phyloP scores from a whole-genome alignment of 495 filamentous ascomycete species.

The Xylaria cubensis region DNA sequence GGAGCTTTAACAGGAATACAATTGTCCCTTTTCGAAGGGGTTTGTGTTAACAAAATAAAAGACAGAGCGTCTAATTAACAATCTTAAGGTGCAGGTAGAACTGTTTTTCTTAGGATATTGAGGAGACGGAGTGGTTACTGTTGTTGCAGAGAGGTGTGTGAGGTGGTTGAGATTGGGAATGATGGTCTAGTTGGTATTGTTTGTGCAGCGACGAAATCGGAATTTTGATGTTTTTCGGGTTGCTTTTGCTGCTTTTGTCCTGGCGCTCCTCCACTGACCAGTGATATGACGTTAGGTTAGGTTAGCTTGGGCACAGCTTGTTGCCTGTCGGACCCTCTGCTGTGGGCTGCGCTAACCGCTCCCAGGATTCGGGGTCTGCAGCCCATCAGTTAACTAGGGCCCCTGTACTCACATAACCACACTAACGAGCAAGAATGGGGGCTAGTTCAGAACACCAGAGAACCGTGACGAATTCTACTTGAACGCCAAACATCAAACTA shows the following conservation, averaged over 20 bases:
- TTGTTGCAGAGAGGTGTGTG: neutral
- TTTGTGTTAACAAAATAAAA: neutral
- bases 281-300: constrained; percentile 7
- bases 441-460: constrained; percentile 12
- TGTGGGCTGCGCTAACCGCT: neutral
- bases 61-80: neutral
- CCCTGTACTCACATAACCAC: neutral
- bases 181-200: constrained; percentile 1
- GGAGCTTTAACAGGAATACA: constrained; percentile 1
- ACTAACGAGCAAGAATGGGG: neutral
- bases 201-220: constrained; percentile 26
- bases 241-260: constrained; percentile 6
- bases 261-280: neutral
- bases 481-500: neutral
- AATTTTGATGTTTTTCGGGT: constrained; percentile 16
- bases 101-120: constrained; percentile 16
- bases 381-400: neutral
- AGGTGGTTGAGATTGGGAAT: constrained; percentile 2
- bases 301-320: constrained; percentile 1
- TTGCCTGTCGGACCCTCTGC: neutral
- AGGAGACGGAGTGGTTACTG: neutral
- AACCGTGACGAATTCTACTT: constrained; percentile 21
- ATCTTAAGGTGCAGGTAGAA: constrained; percentile 4
- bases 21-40: neutral
- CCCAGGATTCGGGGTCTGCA: neutral